Evolutionary conservation across 768 basidiomycete species (phyloP).

Genomic region (Leucogyrophana mollusca): DNA sequence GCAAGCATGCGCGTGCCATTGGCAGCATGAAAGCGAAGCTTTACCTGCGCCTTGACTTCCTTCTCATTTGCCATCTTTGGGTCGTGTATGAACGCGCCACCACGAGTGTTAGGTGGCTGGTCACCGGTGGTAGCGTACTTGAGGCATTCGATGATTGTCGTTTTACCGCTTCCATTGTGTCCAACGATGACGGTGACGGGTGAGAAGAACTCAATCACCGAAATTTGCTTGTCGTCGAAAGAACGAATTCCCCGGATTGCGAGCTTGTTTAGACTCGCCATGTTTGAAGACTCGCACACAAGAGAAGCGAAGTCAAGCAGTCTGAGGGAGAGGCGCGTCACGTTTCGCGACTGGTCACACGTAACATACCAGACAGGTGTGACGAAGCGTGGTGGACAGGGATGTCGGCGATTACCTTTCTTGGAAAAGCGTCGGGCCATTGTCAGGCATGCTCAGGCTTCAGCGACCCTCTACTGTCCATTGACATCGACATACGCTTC

Average conservation of each 20-base stretch:
- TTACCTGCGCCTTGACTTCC: constrained; percentile 98
- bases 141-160: constrained; percentile 98
- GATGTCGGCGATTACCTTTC: too few relatives aligned
- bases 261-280: constrained; percentile 89
- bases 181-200: constrained; percentile 99
- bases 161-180: constrained; percentile 98
- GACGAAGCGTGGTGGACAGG: too few relatives aligned
- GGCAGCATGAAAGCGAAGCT: constrained; percentile 87
- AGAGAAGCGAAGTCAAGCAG: neutral
- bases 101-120: constrained; percentile 94
- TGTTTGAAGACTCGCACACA: constrained; percentile 28
- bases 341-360: too few relatives aligned
- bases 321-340: neutral
- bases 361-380: too few relatives aligned
- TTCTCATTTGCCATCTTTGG: constrained; percentile 99
- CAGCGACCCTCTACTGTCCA: too few relatives aligned
- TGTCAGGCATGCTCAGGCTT: too few relatives aligned
- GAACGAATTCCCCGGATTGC: constrained; percentile 93
- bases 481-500: too few relatives aligned
- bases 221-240: constrained; percentile 93
- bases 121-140: constrained; percentile 99
- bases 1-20: constrained; percentile 90
- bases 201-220: constrained; percentile 94
- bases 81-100: constrained; percentile 98
- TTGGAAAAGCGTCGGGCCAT: too few relatives aligned